phyloP scores from a whole-genome alignment of 306 rosid species.

The Casuarina glauca region DNA sequence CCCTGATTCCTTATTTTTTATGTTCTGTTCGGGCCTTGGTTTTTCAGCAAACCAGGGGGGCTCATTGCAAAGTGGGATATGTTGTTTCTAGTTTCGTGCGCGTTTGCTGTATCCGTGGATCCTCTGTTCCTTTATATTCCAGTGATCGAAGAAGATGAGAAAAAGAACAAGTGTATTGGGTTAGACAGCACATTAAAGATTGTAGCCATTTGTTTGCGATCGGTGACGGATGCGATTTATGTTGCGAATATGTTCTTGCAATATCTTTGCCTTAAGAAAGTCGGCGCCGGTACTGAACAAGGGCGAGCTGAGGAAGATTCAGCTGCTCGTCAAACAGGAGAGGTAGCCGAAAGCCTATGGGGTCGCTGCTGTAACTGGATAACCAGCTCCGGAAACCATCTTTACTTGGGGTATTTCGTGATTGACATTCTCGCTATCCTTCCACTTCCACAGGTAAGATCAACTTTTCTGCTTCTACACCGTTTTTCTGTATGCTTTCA shows the following conservation, averaged over 20 bases:
- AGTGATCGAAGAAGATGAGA: conserved; percentile 51
- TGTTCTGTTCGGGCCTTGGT: conserved; percentile 28
- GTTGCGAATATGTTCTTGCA: conserved; percentile 76
- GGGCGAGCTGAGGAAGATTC: too few species aligned
- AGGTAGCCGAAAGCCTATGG: too few species aligned
- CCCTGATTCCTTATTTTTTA: background rate
- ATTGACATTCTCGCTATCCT: conserved; percentile 90
- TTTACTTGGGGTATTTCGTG: conserved; percentile 64
- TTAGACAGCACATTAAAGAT: conserved; percentile 66
- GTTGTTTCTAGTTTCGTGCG: conserved; percentile 73
- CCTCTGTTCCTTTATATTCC: conserved; percentile 89
- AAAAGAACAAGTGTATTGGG: conserved; percentile 49
- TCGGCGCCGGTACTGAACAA: too few species aligned
- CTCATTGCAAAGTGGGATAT: conserved; percentile 85
- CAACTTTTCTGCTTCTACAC: background rate
- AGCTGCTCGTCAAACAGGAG: too few species aligned
- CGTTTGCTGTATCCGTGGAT: conserved; percentile 79
- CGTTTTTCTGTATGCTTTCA: too few species aligned
- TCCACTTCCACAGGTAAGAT: conserved; percentile 85
- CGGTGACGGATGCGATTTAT: conserved; percentile 75
- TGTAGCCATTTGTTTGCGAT: conserved; percentile 70
- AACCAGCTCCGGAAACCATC: too few species aligned
- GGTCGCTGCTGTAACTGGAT: too few species aligned
- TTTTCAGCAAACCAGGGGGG: conserved; percentile 41
- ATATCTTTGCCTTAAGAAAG: conserved; percentile 70